These are phyloP conservation scores for Coniochaeta hoffmannii DNA, from an alignment of 2,329 filamentous ascomycete species.

Conservation along the genomic window DNA sequence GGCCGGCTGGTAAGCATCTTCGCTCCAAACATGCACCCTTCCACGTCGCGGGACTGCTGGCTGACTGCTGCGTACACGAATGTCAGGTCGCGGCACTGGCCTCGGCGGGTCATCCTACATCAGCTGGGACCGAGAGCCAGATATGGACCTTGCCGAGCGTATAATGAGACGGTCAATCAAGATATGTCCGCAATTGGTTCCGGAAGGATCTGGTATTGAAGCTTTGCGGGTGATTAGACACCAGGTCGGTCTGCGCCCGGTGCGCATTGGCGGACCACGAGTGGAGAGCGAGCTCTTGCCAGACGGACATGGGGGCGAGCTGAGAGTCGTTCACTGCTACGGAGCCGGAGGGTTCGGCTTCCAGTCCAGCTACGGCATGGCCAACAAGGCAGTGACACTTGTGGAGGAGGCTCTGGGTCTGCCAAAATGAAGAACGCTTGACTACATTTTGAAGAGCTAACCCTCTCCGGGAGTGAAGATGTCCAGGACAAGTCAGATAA, in stretches of 20 bases:
- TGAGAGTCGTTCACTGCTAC: background rate
- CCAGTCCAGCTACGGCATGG: conserved; percentile 1
- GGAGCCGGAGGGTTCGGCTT: background rate
- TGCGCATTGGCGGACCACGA: background rate
- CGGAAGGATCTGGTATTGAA: background rate
- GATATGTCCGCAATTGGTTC: background rate
- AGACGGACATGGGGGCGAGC: background rate
- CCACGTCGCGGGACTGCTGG: too few relatives aligned
- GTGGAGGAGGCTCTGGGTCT: background rate
- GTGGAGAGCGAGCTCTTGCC: background rate
- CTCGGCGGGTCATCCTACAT: background rate
- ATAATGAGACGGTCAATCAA: background rate
- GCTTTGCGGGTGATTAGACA: background rate
- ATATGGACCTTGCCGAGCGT: background rate
- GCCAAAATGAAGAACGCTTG: background rate
- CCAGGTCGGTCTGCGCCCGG: background rate
- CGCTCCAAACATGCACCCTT: too few relatives aligned
- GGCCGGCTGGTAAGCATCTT: background rate
- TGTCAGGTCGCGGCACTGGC: background rate
- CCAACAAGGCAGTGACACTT: background rate
- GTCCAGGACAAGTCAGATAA: too few relatives aligned
- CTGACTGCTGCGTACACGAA: background rate
- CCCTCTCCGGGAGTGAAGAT: too few relatives aligned
- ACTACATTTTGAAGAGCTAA: too few relatives aligned
- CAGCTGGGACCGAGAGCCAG: background rate